Evolutionary conservation across 352 stramenopile genomes (phyloP).

Genomic region (Thalassiosira hispida): DNA sequence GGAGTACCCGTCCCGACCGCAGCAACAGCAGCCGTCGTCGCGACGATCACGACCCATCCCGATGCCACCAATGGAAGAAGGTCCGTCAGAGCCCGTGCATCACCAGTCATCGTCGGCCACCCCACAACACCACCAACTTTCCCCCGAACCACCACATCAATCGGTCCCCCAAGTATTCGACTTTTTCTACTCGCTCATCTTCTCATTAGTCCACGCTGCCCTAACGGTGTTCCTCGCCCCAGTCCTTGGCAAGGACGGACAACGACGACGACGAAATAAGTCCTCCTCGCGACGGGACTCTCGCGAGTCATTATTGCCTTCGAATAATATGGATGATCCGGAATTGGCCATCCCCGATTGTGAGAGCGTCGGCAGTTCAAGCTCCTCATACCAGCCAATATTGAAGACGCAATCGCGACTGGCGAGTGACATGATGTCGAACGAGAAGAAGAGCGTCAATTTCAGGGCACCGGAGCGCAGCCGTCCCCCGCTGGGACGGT

Average conservation of each 20-base stretch:
- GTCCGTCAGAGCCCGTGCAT: too few species aligned
- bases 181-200: conserved; percentile 34
- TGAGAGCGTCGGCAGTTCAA: not conserved
- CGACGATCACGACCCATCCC: too few species aligned
- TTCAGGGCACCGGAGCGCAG: conserved; percentile 16
- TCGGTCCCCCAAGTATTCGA: conserved; percentile 2
- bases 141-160: not conserved
- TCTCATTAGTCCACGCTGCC: conserved; percentile 24
- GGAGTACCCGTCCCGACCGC: too few species aligned
- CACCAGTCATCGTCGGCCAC: not conserved
- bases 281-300: not conserved
- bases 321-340: conserved; percentile 12
- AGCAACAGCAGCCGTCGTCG: too few species aligned
- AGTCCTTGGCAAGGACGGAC: conserved; percentile 14
- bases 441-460: conserved; percentile 13
- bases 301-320: not conserved
- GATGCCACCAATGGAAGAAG: too few species aligned
- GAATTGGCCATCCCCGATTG: conserved; percentile 20
- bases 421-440: not conserved
- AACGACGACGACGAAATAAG: not conserved
- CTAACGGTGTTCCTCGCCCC: conserved; percentile 22
- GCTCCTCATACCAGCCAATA: conserved; percentile 13
- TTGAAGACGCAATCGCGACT: not conserved
- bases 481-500: conserved; percentile 28
- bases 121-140: conserved; percentile 5